Base-by-base conservation (phyloP, 345 rosid species). In the Capsella bursapastoris region DNA sequence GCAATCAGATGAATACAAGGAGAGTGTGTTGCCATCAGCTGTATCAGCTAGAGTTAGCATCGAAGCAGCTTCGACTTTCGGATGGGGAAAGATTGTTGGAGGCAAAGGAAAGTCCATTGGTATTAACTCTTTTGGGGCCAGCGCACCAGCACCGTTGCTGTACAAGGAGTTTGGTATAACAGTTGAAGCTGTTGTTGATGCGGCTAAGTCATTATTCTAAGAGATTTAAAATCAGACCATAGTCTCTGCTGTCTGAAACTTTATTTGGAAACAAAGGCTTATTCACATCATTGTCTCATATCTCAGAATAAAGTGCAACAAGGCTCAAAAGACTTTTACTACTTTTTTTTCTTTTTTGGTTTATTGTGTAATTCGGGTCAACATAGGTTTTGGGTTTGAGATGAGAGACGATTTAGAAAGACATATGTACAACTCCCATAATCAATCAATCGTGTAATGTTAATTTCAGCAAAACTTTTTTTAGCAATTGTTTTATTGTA, bases 41-140 rank as follows among this genome's bases (percentile, higher is more conserved):
- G 92, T 92, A 45, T 59, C 90, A 1, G 90, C 91, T 14, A 84
- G 97, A 73, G 96, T 92, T 2, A 92, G 97, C 78, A 87, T 92
- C 8, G 97, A 92, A 78, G 97, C 97, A 2, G 97, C 83, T 69
- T 80, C 94, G 1, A 92, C 97, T 48, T 92, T 92, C 40, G 97
- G 97, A 43, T 92, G 97, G 97, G 80, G 77, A 47, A 92, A 86
- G 84, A 86, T 92, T 56, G 80, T 90, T 9, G 96, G 96, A 74
- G 52, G 71, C 66, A 79, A 79, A 79, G 97, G 97, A 43, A 92
- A 90, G 70, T 88, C 94, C 3, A 86, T 92, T 27, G 97, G 97
- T 37, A 80, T 92, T 14, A 85, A 92, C 71, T 78, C 80, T 5
- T 92, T 90, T 0, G 97, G 97, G 6, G 97, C 96, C 1, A 92